A percentile compares a stretch with the other conserved stretches of the same genome.
Evolutionary conservation across 495 filamentous ascomycete genomes (phyloP).

Genomic region (Viridothelium virens): DNA sequence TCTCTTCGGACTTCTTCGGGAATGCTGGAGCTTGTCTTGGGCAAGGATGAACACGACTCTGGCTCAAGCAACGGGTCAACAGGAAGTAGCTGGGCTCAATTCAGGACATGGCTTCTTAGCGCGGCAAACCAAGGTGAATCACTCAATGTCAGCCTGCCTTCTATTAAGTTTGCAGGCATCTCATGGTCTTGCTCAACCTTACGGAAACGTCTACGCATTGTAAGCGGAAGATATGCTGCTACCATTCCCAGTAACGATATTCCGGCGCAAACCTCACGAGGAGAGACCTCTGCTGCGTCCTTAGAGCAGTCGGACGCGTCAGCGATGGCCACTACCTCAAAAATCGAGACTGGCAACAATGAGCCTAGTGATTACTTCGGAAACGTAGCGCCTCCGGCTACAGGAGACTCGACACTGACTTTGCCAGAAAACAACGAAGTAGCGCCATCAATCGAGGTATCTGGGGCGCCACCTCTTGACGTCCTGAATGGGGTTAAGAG

Average conservation of each 20-base stretch:
- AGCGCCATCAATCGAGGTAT: slow-evolving; percentile 19
- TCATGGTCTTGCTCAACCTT: slow-evolving; percentile 59
- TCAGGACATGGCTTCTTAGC: slow-evolving; percentile 56
- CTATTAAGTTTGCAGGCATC: slow-evolving; percentile 48
- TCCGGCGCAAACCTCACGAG: slow-evolving; percentile 14
- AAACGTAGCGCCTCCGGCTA: slow-evolving; percentile 20
- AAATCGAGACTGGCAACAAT: slow-evolving; percentile 1
- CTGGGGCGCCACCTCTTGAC: not conserved
- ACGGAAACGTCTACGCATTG: slow-evolving; percentile 52
- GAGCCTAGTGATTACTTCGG: slow-evolving; percentile 47
- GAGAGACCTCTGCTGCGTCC: slow-evolving; percentile 9
- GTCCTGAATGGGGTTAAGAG: not conserved
- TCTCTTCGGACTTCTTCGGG: slow-evolving; percentile 44
- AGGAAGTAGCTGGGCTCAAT: slow-evolving; percentile 34
- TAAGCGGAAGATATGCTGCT: slow-evolving; percentile 41
- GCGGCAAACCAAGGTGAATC: slow-evolving; percentile 42
- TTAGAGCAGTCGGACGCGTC: slow-evolving; percentile 21
- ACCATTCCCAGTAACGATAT: slow-evolving; percentile 12
- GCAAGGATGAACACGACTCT: slow-evolving; percentile 25
- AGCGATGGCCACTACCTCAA: slow-evolving; percentile 11
- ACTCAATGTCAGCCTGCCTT: slow-evolving; percentile 41
- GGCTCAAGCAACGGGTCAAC: slow-evolving; percentile 32
- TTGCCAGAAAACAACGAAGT: slow-evolving; percentile 7
- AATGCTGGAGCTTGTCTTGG: slow-evolving; percentile 45
- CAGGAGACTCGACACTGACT: slow-evolving; percentile 9